These are phyloP conservation scores for Cutaneotrichosporon arboriforme DNA, from an alignment of 1,284 basidiomycete genomes.

Conservation along the genomic window DNA sequence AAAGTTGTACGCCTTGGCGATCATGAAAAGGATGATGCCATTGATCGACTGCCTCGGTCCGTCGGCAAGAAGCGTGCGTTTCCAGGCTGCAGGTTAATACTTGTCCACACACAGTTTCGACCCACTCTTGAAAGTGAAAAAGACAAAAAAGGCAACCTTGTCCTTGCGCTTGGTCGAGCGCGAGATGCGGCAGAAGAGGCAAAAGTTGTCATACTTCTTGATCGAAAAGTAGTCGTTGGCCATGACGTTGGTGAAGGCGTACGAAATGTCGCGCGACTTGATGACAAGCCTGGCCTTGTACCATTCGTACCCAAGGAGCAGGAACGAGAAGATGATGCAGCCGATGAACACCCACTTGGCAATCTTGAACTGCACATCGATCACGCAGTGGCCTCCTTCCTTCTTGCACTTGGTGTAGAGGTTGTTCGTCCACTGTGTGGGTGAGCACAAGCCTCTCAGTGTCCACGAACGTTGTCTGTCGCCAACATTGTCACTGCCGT, in stretches of 20 bases:
- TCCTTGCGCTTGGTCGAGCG: slow-evolving; percentile 94
- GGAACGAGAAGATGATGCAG: slow-evolving; percentile 95
- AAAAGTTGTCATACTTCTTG: slow-evolving; percentile 91
- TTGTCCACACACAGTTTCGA: slow-evolving; percentile 11
- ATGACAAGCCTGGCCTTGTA: slow-evolving; percentile 91
- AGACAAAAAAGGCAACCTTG: slow-evolving; percentile 97
- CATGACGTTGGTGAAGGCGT: slow-evolving; percentile 94
- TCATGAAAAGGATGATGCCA: slow-evolving; percentile 83
- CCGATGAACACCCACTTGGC: slow-evolving; percentile 96
- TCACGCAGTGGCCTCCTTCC: slow-evolving; percentile 72
- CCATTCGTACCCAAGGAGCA: slow-evolving; percentile 85
- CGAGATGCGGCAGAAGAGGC: slow-evolving; percentile 94
- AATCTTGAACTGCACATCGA: slow-evolving; percentile 79
- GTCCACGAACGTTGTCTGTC: slow-evolving; percentile 55
- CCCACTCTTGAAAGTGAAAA: slow-evolving; percentile 97
- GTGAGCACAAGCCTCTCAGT: background rate
- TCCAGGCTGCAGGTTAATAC: slow-evolving; percentile 66
- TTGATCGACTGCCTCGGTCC: slow-evolving; percentile 98
- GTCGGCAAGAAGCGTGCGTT: slow-evolving; percentile 85
- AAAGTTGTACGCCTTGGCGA: slow-evolving; percentile 61
- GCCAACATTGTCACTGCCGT: slow-evolving; percentile 93
- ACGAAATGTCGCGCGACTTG: slow-evolving; percentile 89
- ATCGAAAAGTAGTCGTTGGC: slow-evolving; percentile 92
- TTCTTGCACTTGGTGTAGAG: slow-evolving; percentile 45
- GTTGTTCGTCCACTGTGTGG: slow-evolving; percentile 9